Evolutionary conservation across 148 eudicot species (phyloP).

Genomic region (Cornus controversa): DNA sequence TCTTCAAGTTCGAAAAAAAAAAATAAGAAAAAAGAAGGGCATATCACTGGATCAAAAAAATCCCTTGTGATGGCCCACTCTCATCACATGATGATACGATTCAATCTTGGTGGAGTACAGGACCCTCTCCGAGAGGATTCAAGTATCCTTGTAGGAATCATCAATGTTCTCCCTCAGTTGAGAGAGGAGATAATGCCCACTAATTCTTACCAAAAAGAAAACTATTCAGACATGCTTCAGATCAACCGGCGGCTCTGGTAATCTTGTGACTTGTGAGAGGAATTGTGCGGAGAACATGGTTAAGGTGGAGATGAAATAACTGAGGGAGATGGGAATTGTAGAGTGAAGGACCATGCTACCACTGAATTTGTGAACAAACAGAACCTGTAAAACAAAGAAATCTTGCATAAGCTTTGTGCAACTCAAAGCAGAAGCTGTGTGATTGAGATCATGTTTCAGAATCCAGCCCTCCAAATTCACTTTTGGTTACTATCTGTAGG

Average conservation of each 20-base stretch:
- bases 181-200: constrained; percentile 20
- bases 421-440: too few relatives aligned
- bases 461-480: too few relatives aligned
- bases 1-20: constrained; percentile 60
- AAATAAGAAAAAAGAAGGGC: constrained; percentile 62
- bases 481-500: too few relatives aligned
- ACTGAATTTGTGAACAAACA: constrained; percentile 27
- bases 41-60: constrained; percentile 45
- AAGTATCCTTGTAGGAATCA: constrained; percentile 49
- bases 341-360: constrained; percentile 14
- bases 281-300: constrained; percentile 19
- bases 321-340: background rate
- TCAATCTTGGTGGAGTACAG: too few relatives aligned
- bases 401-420: background rate
- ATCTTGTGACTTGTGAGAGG: constrained; percentile 7
- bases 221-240: constrained; percentile 2
- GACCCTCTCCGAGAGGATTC: too few relatives aligned
- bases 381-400: constrained; percentile 4
- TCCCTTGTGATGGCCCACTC: too few relatives aligned
- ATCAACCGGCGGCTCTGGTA: constrained; percentile 14
- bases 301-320: constrained; percentile 2
- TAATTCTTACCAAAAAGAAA: constrained; percentile 11
- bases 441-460: too few relatives aligned
- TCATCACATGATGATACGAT: too few relatives aligned
- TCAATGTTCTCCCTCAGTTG: constrained; percentile 10